phyloP scores from a whole-genome alignment of 192 early-diverging fungal species.

The Rhizophagus sp. region DNA sequence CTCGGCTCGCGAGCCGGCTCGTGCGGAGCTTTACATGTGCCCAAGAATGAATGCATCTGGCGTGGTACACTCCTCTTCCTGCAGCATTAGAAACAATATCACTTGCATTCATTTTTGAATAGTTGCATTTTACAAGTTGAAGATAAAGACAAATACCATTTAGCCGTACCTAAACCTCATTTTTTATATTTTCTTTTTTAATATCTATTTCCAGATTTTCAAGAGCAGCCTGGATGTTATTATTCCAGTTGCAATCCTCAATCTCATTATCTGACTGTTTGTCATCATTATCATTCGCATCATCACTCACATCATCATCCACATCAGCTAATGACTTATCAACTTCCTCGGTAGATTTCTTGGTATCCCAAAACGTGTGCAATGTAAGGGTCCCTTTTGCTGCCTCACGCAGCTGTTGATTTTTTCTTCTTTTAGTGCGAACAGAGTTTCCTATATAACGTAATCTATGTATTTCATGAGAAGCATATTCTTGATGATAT shows the following conservation, averaged over 20 bases:
- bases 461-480: background rate
- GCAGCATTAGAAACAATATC: too few species aligned
- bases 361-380: background rate
- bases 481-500: background rate
- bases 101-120: too few species aligned
- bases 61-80: too few species aligned
- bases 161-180: too few species aligned
- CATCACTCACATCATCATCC: background rate
- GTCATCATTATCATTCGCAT: background rate
- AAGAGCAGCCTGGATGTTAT: background rate
- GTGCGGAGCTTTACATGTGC: too few species aligned
- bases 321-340: background rate
- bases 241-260: background rate
- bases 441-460: slow-evolving; percentile 1
- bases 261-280: background rate
- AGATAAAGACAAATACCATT: too few species aligned
- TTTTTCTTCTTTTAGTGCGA: background rate
- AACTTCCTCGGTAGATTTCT: background rate
- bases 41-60: too few species aligned
- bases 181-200: background rate
- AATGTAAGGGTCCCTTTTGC: background rate
- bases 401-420: background rate
- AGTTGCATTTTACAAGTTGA: too few species aligned
- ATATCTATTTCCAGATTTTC: slow-evolving; percentile 5
- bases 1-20: too few species aligned